These are phyloP conservation scores for Ceratocystis eucalypticola DNA, from an alignment of 2,329 filamentous ascomycete species.

Conservation along the genomic window DNA sequence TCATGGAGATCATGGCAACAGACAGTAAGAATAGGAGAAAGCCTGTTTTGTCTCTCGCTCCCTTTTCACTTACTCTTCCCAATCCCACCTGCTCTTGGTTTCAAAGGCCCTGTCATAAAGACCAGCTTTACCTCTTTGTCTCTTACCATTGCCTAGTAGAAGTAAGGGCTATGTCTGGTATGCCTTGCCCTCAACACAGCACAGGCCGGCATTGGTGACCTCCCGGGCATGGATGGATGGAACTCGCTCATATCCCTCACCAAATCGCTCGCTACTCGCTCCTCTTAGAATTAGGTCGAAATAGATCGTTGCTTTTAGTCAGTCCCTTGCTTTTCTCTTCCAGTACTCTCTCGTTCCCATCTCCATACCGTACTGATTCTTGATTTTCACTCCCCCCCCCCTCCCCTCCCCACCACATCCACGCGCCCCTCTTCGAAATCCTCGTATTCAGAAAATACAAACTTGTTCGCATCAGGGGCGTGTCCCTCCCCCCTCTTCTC, in stretches of 20 bases:
- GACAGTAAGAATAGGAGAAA: not conserved
- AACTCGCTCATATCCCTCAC: not conserved
- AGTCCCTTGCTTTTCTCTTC: not conserved
- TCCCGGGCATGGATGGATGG: not conserved
- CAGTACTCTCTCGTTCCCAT: not conserved
- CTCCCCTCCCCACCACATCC: not conserved
- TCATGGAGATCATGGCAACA: not conserved
- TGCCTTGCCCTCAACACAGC: not conserved
- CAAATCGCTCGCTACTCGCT: not conserved
- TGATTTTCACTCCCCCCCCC: not conserved
- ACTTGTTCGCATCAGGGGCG: slow-evolving; percentile 9
- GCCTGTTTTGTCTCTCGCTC: not conserved
- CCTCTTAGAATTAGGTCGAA: not conserved
- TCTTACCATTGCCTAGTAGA: not conserved
- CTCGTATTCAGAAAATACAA: slow-evolving; percentile 14
- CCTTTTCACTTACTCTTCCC: not conserved
- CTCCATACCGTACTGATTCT: slow-evolving; percentile 1
- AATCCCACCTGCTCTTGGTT: not conserved
- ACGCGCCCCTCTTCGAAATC: slow-evolving; percentile 5
- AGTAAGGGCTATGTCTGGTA: not conserved
- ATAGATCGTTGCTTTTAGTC: not conserved
- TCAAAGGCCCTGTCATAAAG: not conserved
- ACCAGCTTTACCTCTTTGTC: not conserved
- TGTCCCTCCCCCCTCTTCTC: not conserved
- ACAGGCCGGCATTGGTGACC: not conserved